These are phyloP conservation scores for Termitomyces sp. DNA, from an alignment of 768 basidiomycete genomes.

Conservation along the genomic window DNA sequence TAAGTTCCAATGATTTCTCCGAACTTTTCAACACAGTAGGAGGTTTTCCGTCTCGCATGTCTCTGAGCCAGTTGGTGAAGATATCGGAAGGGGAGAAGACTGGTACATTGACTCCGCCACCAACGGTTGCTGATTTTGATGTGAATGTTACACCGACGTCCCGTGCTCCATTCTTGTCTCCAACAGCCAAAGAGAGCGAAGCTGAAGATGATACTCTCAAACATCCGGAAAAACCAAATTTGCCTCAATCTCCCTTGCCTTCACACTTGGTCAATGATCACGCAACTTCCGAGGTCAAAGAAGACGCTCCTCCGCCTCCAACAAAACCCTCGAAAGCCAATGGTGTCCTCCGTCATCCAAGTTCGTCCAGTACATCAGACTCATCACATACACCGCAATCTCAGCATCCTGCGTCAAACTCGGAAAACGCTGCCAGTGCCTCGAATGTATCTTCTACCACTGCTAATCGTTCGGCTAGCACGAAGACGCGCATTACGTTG, in stretches of 20 bases:
- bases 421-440: not conserved
- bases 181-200: conserved; percentile 10
- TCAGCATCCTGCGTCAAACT: not conserved
- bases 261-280: not conserved
- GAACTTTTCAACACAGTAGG: conserved; percentile 63
- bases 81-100: conserved; percentile 29
- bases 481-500: conserved; percentile 36
- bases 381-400: conserved; percentile 1
- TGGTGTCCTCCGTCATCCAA: conserved; percentile 8
- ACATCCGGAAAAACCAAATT: not conserved
- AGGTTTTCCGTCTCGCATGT: conserved; percentile 42
- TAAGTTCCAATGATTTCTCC: conserved; percentile 79
- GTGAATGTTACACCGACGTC: conserved; percentile 22
- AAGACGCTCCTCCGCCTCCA: not conserved
- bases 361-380: conserved; percentile 5
- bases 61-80: conserved; percentile 44
- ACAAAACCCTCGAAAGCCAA: conserved; percentile 6
- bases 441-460: not conserved
- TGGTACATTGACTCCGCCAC: conserved; percentile 29
- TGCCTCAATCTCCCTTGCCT: not conserved
- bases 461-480: not conserved
- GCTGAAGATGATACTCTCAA: conserved; percentile 14
- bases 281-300: not conserved
- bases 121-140: conserved; percentile 26
- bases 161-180: conserved; percentile 18